These are phyloP conservation scores for Rhododendron ovatum DNA, from an alignment of 148 eudicot species.

Conservation along the genomic window DNA sequence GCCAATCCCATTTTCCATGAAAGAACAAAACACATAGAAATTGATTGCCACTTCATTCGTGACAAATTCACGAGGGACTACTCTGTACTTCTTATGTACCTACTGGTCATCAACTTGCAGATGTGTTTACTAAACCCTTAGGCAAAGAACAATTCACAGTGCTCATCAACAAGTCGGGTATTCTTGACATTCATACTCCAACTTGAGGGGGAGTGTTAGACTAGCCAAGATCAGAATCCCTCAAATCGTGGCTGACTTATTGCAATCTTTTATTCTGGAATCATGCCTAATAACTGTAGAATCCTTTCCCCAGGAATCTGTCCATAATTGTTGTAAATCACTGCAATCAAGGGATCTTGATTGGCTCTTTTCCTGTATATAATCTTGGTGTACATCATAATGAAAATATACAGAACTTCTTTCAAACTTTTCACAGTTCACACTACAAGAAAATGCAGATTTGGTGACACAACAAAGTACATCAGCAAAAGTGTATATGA, in stretches of 20 bases:
- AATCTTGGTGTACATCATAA: background rate
- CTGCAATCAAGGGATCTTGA: background rate
- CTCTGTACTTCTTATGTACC: background rate
- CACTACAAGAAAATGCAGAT: too few relatives aligned
- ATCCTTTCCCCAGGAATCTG: background rate
- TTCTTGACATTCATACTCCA: background rate
- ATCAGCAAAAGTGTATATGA: too few relatives aligned
- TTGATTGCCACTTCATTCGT: background rate
- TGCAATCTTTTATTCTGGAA: background rate
- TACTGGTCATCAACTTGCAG: background rate
- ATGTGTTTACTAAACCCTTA: constrained; percentile 3
- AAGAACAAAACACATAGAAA: background rate
- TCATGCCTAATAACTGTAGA: background rate
- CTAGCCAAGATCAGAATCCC: too few relatives aligned
- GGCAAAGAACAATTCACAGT: background rate
- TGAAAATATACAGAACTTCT: background rate
- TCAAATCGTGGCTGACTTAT: too few relatives aligned
- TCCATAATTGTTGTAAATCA: background rate
- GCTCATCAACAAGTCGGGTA: background rate
- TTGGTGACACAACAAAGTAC: too few relatives aligned
- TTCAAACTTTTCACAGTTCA: too few relatives aligned
- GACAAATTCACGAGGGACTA: background rate
- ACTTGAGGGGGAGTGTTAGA: too few relatives aligned
- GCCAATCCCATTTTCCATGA: background rate
- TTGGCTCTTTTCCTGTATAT: background rate